Base-by-base conservation (phyloP, 106 monocot species). In the Phalaenopsis aphrodite region DNA sequence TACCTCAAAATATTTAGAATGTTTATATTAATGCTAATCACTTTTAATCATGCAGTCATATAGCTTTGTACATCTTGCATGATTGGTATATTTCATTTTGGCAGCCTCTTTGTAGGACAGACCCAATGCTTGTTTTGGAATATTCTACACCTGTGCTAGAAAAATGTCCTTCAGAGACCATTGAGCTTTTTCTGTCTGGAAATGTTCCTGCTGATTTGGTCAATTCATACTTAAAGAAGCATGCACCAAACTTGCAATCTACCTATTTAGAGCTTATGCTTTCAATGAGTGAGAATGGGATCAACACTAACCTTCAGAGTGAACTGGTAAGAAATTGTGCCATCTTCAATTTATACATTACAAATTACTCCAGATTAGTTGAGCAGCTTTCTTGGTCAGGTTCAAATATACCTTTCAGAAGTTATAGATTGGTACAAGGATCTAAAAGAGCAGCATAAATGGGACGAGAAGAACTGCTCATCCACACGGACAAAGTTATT, bases 371-470 rank as follows among this genome's bases (percentile, higher is more conserved):
- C 61, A n/a, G 75, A 58, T 46, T 83, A 75, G 30, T 47, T 66
- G 46, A 75, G 41, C 58, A 61, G 38, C 82, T 84, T 23, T 79
- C 14, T 41, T 82, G 78, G 72, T 17, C 85, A 99, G 94, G 98
- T 99, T 49, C 98, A 99, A 89, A 85, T 99, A 78, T 99, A 99
- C 84, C 87, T 99, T 71, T 99, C 98, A 64, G 98, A 99, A 85
- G 98, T 99, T 68, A 72, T 99, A 75, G 94, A 99, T 61, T 93
- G 98, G 90, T 91, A 90, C 67, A 89, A 84, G 79, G 93, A 89
- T 84, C 83, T 99, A 19, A 86, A 77, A 76, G 84, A 89, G 80
- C 88, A 99, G 87, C 77, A 88, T 41, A 88, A 88, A 49, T 99
- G 98, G 98, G 91, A 89, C 67, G 98, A 99, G 82, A 91, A 93